Conservation (phyloP, 495 filamentous ascomycete genomes). For the Umbilicaria muhlenbergii region DNA sequence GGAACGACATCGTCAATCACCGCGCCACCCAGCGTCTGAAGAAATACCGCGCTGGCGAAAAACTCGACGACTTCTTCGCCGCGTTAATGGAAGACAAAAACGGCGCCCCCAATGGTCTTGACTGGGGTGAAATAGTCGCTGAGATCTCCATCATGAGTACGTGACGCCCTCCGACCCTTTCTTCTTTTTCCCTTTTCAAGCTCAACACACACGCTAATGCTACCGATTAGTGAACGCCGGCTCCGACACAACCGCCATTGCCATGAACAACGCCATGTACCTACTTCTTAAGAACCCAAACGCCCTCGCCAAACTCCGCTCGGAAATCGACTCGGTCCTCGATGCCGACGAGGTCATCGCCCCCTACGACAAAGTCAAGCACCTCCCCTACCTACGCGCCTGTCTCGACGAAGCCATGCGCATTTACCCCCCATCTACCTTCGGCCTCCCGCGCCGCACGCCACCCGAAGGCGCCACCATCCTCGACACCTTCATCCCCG, state of each 20-base stretch:
- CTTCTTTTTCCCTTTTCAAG: too few species aligned
- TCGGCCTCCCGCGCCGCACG: constrained; percentile 22
- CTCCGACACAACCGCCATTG: constrained; percentile 37
- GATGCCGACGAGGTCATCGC: constrained; percentile 23
- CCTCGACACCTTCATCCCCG: constrained; percentile 24
- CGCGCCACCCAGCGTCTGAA: constrained; percentile 21
- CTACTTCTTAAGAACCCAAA: constrained; percentile 37
- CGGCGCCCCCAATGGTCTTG: constrained; percentile 17
- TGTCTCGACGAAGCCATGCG: constrained; percentile 33
- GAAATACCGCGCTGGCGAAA: constrained; percentile 33
- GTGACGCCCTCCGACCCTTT: not conserved
- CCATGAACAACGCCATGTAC: constrained; percentile 35
- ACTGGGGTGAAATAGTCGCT: constrained; percentile 19
- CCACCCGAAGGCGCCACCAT: constrained; percentile 24
- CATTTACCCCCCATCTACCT: constrained; percentile 24
- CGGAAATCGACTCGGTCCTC: constrained; percentile 36
- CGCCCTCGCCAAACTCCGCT: constrained; percentile 32
- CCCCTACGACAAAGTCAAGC: constrained; percentile 28
- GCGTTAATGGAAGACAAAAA: constrained; percentile 38
- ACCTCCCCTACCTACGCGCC: constrained; percentile 26
- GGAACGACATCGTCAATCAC: constrained; percentile 23
- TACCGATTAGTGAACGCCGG: constrained; percentile 11
- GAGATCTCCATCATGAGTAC: constrained; percentile 20
- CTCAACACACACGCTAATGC: too few species aligned
- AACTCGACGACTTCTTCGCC: constrained; percentile 40